These are phyloP conservation scores for Cyberlindnera lachancei DNA, from an alignment of 805 yeast species.

Conservation along the genomic window DNA sequence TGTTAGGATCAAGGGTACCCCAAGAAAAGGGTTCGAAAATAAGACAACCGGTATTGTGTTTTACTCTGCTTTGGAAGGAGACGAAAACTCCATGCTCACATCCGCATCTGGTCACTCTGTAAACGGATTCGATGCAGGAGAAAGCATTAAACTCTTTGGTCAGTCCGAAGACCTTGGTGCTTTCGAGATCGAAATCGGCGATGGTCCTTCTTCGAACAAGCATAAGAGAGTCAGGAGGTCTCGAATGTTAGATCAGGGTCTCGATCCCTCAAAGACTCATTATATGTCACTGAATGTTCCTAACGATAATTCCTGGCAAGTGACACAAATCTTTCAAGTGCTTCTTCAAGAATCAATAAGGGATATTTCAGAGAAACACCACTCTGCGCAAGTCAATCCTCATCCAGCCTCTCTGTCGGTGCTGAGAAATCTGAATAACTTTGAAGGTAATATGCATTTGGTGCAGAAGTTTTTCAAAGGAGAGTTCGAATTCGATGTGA, in stretches of 20 bases:
- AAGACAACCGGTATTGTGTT: conserved; percentile 61
- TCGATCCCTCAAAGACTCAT: conserved; percentile 55
- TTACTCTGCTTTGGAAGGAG: conserved; percentile 73
- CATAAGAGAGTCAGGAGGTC: conserved; percentile 30
- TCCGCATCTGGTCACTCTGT: conserved; percentile 28
- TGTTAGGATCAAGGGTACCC: conserved; percentile 57
- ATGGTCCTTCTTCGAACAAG: conserved; percentile 40
- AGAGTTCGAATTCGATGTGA: conserved; percentile 63
- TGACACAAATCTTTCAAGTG: conserved; percentile 65
- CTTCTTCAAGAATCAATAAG: conserved; percentile 64
- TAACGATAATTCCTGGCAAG: conserved; percentile 66
- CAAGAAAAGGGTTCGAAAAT: conserved; percentile 41
- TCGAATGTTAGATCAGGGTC: conserved; percentile 29
- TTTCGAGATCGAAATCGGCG: conserved; percentile 54
- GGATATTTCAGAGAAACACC: conserved; percentile 26
- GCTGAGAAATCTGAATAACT: conserved; percentile 49
- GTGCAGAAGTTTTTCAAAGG: conserved; percentile 75
- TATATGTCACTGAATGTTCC: conserved; percentile 69
- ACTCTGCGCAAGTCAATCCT: conserved; percentile 22
- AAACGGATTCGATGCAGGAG: conserved; percentile 26
- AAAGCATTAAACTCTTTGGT: conserved; percentile 40
- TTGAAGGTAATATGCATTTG: conserved; percentile 71
- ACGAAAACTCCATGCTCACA: conserved; percentile 36
- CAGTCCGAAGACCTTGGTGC: conserved; percentile 56
- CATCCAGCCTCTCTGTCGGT: conserved; percentile 38